A percentile compares a stretch with the other conserved stretches of the same genome.
Conservation (phyloP, 805 yeast species). For the Pichia eremophila region DNA sequence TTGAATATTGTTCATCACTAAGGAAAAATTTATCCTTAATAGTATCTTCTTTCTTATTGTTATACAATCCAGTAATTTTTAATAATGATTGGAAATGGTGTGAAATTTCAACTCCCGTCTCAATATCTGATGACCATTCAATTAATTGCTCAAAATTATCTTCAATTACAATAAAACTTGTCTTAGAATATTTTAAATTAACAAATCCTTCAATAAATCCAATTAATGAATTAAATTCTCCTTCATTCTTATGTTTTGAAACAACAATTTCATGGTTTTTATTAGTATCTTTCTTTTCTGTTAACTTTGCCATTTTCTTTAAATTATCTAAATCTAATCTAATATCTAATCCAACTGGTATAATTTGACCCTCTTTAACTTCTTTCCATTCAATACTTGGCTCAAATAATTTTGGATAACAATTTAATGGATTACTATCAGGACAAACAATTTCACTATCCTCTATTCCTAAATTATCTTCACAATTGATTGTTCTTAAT, state of each 20-base stretch:
- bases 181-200: neutral
- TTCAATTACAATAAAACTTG: neutral
- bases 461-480: neutral
- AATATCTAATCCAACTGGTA: slow-evolving; percentile 76
- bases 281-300: slow-evolving; percentile 11
- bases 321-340: slow-evolving; percentile 68
- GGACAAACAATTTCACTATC: slow-evolving; percentile 30
- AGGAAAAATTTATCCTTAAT: slow-evolving; percentile 2
- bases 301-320: slow-evolving; percentile 55
- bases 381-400: slow-evolving; percentile 64
- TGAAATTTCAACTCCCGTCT: slow-evolving; percentile 45
- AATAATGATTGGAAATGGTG: slow-evolving; percentile 26
- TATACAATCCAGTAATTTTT: slow-evolving; percentile 21
- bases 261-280: slow-evolving; percentile 10
- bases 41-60: slow-evolving; percentile 1
- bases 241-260: neutral
- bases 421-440: slow-evolving; percentile 34
- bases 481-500: neutral
- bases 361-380: slow-evolving; percentile 59
- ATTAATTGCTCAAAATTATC: slow-evolving; percentile 32
- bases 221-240: slow-evolving; percentile 2
- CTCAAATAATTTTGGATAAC: slow-evolving; percentile 55
- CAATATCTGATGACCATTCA: slow-evolving; percentile 60
- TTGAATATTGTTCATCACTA: slow-evolving; percentile 7
- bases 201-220: slow-evolving; percentile 1